Base-by-base conservation (phyloP, 805 yeast species). In the Saccharomycopsis guyanensis region DNA sequence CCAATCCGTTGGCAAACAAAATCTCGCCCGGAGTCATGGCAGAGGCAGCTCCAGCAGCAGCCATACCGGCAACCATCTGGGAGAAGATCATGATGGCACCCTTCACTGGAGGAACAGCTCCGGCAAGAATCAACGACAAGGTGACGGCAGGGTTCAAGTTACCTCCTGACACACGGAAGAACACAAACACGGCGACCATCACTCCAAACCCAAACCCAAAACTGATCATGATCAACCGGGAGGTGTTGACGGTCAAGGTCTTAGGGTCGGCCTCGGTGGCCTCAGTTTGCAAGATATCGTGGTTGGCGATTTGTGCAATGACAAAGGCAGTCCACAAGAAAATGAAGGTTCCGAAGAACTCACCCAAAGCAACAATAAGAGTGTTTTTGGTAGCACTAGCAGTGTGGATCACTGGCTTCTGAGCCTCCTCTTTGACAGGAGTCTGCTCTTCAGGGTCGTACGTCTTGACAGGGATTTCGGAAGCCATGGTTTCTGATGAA, bases 131-230 rank as follows among this genome's bases (percentile, higher is more conserved):
- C 59, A 86, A 68, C 24, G 88, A 68, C 35, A 85, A 69, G 19
- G 95, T 81, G 36, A 86, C 95, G 42, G 93, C 91, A 10, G 96
- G 96, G 69, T 86, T 86, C 62, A 86, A 74, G 68, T 84, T 85
- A 69, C 93, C 95, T 59, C 95, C 95, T 34, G 93, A 82, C 51
- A 86, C 76, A 63, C 86, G 75, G 68, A 72, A 80, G 57, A 82
- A 77, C 57, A 78, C 65, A 57, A 78, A 76, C 42, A 83, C 85
- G 56, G 75, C 77, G 54, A 82, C 80, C 78, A 82, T 75, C 46
- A 86, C 87, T 56, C 87, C 81, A 59, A 84, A 82, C 54, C 95
- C 96, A 66, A 86, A 86, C 58, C 95, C 95, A 42, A 82, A 72
- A 12, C 95, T 68, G 59, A 86, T 86, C 87, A 86, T 81, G 53